Base-by-base conservation (phyloP, 2,329 filamentous ascomycete species). In the Aspergillus awamori region DNA sequence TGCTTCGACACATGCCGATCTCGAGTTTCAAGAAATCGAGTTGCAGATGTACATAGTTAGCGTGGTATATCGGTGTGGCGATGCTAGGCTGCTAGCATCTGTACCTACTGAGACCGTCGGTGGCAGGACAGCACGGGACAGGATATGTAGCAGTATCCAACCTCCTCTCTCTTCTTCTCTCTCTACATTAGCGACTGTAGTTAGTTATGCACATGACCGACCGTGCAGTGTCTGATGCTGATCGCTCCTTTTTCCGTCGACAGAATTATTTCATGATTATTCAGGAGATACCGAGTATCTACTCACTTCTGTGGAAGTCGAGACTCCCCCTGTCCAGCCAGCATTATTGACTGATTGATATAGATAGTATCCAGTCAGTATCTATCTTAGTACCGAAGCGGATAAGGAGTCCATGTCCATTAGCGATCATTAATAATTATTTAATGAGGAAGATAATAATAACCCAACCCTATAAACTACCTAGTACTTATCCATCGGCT, bases 241-340 rank as follows among this genome's bases (percentile, higher is more conserved):
- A 56, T 56, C 53, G 20, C 30, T 56, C 8, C 53, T 33, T 33
- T 47, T 56, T 41, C 24, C 53, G 53, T 43, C 41, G 15, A 17
- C 17, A 17, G 15, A 54, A 11, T 5, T 10, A 13, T 5, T 2
- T 6, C 33, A 28, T 24, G 20, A 17, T 22, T 13, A 36, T 36
- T 15, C 33, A 36, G 11, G 11, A 13, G 33, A 1, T 13, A 36
- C 38, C 15, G 20, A 45, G 33, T 24, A 45, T 5, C 10, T 13
- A 45, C 22, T 45, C 10, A 4, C 10, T 11, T 22, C 22, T 24
- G 41, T 10, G 41, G 7, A 24, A 43, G 38, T 10, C 53, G 39
- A 30, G 26, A 33, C 53, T 36, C 22, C 41, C 39, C 41, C 38
- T 20, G 22, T 33, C 15, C 39, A 43, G 36, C 38, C 49, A 20